phyloP scores from a whole-genome alignment of 257 asterid genomes.

The Scutellaria baicalensis region DNA sequence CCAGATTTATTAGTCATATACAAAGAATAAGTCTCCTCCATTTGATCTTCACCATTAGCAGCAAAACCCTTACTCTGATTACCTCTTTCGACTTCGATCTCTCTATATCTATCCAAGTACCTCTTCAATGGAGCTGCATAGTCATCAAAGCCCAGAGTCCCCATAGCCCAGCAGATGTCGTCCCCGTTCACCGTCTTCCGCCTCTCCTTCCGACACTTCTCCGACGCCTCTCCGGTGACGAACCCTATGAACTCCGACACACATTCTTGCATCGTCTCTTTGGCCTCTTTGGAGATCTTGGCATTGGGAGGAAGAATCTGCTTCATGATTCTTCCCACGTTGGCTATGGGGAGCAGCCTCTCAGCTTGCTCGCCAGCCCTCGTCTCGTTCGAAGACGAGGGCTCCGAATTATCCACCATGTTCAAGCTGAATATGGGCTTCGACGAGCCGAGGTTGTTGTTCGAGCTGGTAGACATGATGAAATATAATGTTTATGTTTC shows the following conservation, averaged over 20 bases:
- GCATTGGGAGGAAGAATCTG: constrained; percentile 55
- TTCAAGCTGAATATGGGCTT: constrained; percentile 17
- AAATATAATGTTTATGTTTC: neutral
- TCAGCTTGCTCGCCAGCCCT: constrained; percentile 26
- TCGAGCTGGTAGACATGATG: constrained; percentile 23
- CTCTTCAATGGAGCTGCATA: constrained; percentile 39
- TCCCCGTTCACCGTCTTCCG: constrained; percentile 70
- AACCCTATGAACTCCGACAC: constrained; percentile 72
- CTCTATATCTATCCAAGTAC: constrained; percentile 57
- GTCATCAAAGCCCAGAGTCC: constrained; percentile 55
- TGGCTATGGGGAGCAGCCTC: constrained; percentile 55
- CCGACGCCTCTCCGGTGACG: constrained; percentile 68
- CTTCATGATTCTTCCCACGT: constrained; percentile 78
- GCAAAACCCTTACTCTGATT: constrained; percentile 14
- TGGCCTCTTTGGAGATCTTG: constrained; percentile 69
- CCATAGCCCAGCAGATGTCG: constrained; percentile 58
- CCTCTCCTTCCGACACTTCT: constrained; percentile 60
- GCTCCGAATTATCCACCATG: constrained; percentile 32
- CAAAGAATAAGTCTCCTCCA: constrained; percentile 18
- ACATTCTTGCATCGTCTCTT: constrained; percentile 75
- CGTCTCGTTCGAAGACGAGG: neutral
- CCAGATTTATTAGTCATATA: neutral
- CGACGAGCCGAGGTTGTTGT: neutral
- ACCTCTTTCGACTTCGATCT: constrained; percentile 43
- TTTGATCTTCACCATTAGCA: constrained; percentile 2